Percentiles rank a stretch among this genome's conserved stretches.
Conservation (phyloP, 83 land plant species). For the Picea abies region DNA sequence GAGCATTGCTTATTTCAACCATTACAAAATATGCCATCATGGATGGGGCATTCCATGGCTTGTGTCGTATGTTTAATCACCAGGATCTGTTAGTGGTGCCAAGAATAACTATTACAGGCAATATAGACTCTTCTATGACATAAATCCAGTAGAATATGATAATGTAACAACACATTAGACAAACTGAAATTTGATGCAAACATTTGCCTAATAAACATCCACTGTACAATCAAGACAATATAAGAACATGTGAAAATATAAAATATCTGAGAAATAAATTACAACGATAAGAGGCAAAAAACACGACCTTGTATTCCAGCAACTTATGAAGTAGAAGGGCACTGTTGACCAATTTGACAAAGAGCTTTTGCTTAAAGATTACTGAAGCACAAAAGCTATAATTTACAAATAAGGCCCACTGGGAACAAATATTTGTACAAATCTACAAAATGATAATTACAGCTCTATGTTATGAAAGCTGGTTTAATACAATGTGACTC, state of each 20-base stretch:
- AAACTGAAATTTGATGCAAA: background rate
- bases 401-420: background rate
- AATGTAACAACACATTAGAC: background rate
- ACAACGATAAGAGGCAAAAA: background rate
- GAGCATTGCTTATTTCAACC: background rate
- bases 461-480: background rate
- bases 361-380: background rate
- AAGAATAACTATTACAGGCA: background rate
- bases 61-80: background rate
- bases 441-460: background rate
- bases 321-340: background rate
- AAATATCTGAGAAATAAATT: background rate
- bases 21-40: background rate
- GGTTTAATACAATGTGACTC: background rate
- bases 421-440: slow-evolving; percentile 8
- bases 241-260: background rate
- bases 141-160: background rate
- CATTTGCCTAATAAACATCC: background rate
- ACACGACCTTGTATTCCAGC: background rate
- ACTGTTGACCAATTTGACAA: background rate
- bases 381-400: background rate
- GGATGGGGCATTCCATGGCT: background rate
- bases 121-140: background rate
- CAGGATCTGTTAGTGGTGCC: background rate
- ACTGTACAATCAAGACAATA: background rate